Conservation (phyloP, 2,329 filamentous ascomycete genomes). For the Grosmannia clavigera region DNA sequence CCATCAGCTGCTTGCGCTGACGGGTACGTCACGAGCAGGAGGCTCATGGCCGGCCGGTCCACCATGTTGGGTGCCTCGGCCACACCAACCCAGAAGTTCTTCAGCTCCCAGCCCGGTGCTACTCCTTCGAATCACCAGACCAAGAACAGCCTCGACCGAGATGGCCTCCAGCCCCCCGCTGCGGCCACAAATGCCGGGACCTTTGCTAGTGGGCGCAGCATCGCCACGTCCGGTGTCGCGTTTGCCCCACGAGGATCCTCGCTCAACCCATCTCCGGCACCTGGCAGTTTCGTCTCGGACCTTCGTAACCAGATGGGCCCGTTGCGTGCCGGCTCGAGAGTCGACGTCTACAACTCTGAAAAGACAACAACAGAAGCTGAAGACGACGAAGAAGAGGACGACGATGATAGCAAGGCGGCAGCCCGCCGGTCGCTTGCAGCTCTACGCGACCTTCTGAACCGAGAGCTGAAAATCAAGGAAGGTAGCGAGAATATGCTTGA, state of each 20-base stretch:
- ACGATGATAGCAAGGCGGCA: constrained; percentile 21
- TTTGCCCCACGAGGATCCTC: constrained; percentile 57
- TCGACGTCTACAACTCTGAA: constrained; percentile 38
- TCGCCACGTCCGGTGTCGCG: constrained; percentile 43
- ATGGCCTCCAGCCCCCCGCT: constrained; percentile 33
- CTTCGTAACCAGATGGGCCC: constrained; percentile 60
- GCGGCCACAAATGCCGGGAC: constrained; percentile 26
- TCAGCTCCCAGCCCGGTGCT: constrained; percentile 29
- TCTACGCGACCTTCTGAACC: constrained; percentile 75
- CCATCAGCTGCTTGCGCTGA: constrained; percentile 17
- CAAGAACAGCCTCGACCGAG: constrained; percentile 40
- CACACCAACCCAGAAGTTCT: constrained; percentile 41
- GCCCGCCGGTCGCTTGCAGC: constrained; percentile 62
- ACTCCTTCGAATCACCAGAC: constrained; percentile 22
- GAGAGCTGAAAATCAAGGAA: constrained; percentile 95
- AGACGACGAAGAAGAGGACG: neutral
- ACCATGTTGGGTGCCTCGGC: constrained; percentile 41
- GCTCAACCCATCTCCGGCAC: constrained; percentile 56
- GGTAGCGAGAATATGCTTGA: constrained; percentile 97
- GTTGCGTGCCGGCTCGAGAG: constrained; percentile 50
- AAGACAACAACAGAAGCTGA: constrained; percentile 37
- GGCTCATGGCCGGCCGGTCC: constrained; percentile 23
- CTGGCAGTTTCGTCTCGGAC: constrained; percentile 84
- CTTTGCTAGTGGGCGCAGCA: constrained; percentile 24
- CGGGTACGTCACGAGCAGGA: constrained; percentile 17